These are phyloP conservation scores for Fragosphaeria purpurea DNA, from an alignment of 2,329 filamentous ascomycete genomes.

Conservation along the genomic window DNA sequence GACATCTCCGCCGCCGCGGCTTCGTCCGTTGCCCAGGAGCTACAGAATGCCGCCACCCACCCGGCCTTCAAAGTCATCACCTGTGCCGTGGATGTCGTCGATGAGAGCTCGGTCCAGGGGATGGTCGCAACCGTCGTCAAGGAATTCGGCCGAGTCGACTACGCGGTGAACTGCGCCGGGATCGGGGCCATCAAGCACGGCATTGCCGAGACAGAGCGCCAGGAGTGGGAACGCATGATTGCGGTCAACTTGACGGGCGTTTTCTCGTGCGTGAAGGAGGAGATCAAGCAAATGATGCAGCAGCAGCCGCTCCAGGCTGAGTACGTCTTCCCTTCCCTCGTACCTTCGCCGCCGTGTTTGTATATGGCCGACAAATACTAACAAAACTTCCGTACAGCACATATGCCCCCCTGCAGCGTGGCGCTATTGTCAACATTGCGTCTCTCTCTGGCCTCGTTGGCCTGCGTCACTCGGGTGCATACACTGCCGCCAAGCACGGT, in stretches of 20 bases:
- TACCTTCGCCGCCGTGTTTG: background rate
- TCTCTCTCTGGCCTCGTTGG: slow-evolving; percentile 2
- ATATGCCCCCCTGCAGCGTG: background rate
- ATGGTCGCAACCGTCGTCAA: background rate
- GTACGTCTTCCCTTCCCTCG: background rate
- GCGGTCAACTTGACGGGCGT: slow-evolving; percentile 1
- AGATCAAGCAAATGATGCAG: slow-evolving; percentile 2
- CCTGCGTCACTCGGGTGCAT: slow-evolving; percentile 2
- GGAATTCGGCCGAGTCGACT: background rate
- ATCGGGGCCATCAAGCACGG: slow-evolving; percentile 1
- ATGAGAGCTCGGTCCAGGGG: background rate
- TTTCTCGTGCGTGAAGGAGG: background rate
- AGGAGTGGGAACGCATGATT: slow-evolving; percentile 2
- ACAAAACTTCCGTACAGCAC: background rate
- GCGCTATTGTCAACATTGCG: slow-evolving; percentile 1
- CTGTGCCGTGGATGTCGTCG: background rate
- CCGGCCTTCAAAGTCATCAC: background rate
- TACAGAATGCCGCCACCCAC: background rate
- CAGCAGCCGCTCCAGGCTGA: background rate
- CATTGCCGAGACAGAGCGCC: background rate
- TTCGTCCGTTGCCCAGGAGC: background rate
- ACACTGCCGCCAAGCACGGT: slow-evolving; percentile 1
- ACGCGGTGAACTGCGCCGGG: slow-evolving; percentile 1
- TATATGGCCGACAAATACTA: no score
- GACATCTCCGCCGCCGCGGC: background rate